phyloP scores from a whole-genome alignment of 805 yeast species.

The Sugiyamaella floridensis region DNA sequence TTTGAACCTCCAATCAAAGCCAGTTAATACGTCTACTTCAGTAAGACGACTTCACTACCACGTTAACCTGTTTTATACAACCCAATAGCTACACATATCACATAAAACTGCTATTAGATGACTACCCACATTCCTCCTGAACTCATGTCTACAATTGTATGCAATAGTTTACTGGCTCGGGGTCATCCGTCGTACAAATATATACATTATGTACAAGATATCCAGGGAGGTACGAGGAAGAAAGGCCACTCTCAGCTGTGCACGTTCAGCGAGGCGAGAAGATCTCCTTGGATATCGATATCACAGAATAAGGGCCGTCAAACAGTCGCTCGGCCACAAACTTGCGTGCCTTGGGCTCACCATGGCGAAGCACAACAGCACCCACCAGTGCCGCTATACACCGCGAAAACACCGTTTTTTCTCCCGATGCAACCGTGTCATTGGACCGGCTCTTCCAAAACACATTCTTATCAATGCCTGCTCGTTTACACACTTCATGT shows the following conservation, averaged over 20 bases:
- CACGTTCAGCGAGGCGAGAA: not conserved
- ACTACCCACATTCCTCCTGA: too few species aligned
- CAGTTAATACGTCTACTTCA: too few species aligned
- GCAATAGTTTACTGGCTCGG: not conserved
- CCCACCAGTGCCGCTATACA: constrained; percentile 59
- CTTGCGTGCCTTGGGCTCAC: constrained; percentile 49
- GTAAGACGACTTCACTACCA: too few species aligned
- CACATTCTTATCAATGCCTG: constrained; percentile 24
- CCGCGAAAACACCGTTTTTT: constrained; percentile 44
- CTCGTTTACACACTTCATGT: constrained; percentile 23
- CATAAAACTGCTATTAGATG: too few species aligned
- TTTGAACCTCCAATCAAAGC: too few species aligned
- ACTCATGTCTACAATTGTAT: not conserved
- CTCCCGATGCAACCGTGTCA: constrained; percentile 23
- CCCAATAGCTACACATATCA: too few species aligned
- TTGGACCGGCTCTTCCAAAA: constrained; percentile 24
- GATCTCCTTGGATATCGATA: constrained; percentile 12
- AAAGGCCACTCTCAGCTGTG: not conserved
- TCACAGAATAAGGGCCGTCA: constrained; percentile 26
- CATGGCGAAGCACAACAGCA: constrained; percentile 55
- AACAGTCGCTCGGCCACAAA: constrained; percentile 47
- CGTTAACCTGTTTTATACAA: too few species aligned
- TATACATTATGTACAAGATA: constrained; percentile 1
- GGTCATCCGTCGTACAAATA: not conserved
- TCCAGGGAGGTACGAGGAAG: too few species aligned